phyloP scores from a whole-genome alignment of 768 basidiomycete genomes.

The Russula vinacea region DNA sequence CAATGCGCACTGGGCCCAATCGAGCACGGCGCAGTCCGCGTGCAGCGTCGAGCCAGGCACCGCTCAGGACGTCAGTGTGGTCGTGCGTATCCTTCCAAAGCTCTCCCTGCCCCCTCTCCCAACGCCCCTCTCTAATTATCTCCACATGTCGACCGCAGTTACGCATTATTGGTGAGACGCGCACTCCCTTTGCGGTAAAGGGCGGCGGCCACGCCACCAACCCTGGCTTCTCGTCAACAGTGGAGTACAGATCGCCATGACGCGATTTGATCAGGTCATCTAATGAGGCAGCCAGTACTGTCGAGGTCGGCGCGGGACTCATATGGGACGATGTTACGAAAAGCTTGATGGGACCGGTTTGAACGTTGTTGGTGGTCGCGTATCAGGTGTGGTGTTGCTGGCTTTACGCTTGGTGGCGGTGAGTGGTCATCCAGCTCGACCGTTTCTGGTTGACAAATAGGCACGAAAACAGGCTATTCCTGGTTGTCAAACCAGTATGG shows the following conservation, averaged over 20 bases:
- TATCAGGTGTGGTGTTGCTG: conserved; percentile 33
- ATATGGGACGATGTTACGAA: conserved; percentile 35
- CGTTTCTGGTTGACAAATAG: not conserved
- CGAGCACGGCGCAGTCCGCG: conserved; percentile 22
- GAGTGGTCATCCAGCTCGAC: not conserved
- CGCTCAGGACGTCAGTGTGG: conserved; percentile 25
- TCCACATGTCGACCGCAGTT: not conserved
- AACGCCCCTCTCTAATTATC: not conserved
- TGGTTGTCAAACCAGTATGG: conserved; percentile 29
- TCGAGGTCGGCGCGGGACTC: conserved; percentile 31
- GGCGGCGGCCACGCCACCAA: conserved; percentile 33
- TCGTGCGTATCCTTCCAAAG: conserved; percentile 15
- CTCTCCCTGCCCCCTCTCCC: too few relatives aligned
- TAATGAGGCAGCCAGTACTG: conserved; percentile 17
- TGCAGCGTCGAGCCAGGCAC: conserved; percentile 32
- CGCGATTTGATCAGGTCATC: conserved; percentile 26
- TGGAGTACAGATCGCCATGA: conserved; percentile 33
- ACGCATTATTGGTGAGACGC: conserved; percentile 13
- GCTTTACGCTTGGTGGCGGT: conserved; percentile 34
- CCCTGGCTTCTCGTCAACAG: conserved; percentile 33
- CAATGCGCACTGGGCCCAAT: conserved; percentile 19
- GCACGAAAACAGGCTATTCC: conserved; percentile 18
- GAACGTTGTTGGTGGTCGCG: conserved; percentile 32
- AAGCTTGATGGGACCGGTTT: conserved; percentile 28
- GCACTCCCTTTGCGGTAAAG: conserved; percentile 30